Evolutionary conservation across 768 basidiomycete species (phyloP).

Genomic region (Neoboletus magnificus): DNA sequence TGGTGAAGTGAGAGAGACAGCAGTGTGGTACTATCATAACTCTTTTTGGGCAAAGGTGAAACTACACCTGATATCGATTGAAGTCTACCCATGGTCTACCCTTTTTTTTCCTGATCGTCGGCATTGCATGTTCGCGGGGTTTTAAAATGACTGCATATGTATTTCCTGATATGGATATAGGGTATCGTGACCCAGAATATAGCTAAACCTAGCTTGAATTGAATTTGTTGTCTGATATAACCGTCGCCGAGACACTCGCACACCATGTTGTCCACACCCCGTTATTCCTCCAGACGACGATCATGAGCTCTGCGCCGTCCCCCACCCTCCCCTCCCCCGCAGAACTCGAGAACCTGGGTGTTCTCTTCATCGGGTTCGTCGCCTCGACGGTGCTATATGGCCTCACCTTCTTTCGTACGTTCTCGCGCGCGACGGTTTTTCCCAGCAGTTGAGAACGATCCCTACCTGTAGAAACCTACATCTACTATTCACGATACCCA

Average conservation of each 20-base stretch:
- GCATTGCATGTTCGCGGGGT: not conserved
- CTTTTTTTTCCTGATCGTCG: not conserved
- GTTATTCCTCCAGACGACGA: not conserved
- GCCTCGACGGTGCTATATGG: slow-evolving; percentile 29
- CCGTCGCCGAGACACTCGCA: not conserved
- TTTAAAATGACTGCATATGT: not conserved
- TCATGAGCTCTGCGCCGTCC: slow-evolving; percentile 12
- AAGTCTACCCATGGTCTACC: too few species aligned
- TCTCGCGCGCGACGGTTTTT: not conserved
- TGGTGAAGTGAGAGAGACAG: not conserved
- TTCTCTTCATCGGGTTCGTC: slow-evolving; percentile 29
- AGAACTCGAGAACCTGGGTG: slow-evolving; percentile 25
- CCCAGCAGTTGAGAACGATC: not conserved
- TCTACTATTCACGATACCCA: slow-evolving; percentile 30
- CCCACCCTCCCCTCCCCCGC: slow-evolving; percentile 9
- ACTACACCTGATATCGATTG: too few species aligned
- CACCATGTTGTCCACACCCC: not conserved
- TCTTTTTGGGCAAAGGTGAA: not conserved
- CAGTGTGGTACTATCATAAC: not conserved
- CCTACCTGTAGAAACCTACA: slow-evolving; percentile 21
- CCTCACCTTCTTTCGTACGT: slow-evolving; percentile 33
- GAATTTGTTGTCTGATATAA: slow-evolving; percentile 11
- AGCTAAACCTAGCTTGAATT: not conserved
- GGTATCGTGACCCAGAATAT: not conserved
- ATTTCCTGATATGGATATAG: slow-evolving; percentile 5